These are phyloP conservation scores for Sindora glabra DNA, from an alignment of 306 rosid genomes.

Conservation along the genomic window DNA sequence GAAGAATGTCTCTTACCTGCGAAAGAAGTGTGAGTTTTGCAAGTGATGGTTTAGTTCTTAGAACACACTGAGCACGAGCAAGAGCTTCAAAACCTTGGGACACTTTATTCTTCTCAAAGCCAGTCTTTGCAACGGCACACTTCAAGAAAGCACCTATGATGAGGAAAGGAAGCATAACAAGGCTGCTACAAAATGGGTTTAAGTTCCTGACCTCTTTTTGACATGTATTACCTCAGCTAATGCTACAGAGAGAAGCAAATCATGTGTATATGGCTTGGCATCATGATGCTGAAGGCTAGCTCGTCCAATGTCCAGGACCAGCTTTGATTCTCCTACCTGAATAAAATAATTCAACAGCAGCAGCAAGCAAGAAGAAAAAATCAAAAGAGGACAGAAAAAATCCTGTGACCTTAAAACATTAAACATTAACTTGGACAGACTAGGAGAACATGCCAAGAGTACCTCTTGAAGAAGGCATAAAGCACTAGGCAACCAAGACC, in stretches of 20 bases:
- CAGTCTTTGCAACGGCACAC: constrained; percentile 91
- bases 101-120: constrained; percentile 85
- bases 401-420: not conserved
- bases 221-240: constrained; percentile 82
- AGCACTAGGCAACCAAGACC: constrained; percentile 91
- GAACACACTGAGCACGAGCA: constrained; percentile 88
- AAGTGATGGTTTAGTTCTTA: constrained; percentile 73
- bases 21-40: constrained; percentile 68
- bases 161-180: constrained; percentile 54
- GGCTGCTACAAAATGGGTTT: constrained; percentile 24
- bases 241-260: constrained; percentile 87
- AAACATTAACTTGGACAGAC: not conserved
- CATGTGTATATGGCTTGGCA: constrained; percentile 72
- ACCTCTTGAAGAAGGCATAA: constrained; percentile 99
- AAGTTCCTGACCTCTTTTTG: constrained; percentile 29
- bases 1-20: constrained; percentile 39
- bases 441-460: constrained; percentile 4
- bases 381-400: constrained; percentile 2
- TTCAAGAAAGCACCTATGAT: constrained; percentile 78
- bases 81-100: constrained; percentile 99
- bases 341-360: constrained; percentile 16
- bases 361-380: constrained; percentile 1
- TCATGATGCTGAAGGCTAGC: constrained; percentile 63
- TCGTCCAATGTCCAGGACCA: constrained; percentile 68
- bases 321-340: constrained; percentile 86